These are phyloP conservation scores for Mollisiaceae sp. DNA, from an alignment of 2,329 filamentous ascomycete species.

Conservation along the genomic window DNA sequence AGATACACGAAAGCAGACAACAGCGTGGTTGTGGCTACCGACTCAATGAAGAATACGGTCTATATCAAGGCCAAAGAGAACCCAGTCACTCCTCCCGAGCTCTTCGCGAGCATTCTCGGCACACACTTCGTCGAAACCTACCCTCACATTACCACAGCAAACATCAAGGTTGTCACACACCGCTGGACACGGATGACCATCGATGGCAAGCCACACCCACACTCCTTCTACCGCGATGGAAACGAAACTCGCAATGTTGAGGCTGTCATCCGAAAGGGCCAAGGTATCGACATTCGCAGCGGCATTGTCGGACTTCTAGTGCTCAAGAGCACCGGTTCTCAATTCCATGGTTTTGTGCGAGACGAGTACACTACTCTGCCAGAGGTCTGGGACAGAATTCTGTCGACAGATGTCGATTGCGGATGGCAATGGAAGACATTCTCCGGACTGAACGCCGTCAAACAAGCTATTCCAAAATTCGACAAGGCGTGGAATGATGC, in stretches of 20 bases:
- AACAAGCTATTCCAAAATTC: constrained; percentile 68
- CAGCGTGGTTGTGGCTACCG: constrained; percentile 91
- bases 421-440: constrained; percentile 86
- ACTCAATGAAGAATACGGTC: constrained; percentile 97
- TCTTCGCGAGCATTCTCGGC: constrained; percentile 84
- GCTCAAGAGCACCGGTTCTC: constrained; percentile 94
- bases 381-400: constrained; percentile 93
- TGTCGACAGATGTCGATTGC: constrained; percentile 90
- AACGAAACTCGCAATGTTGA: constrained; percentile 86
- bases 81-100: constrained; percentile 89
- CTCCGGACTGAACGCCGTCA: constrained; percentile 68
- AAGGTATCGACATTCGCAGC: constrained; percentile 77
- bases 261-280: constrained; percentile 67
- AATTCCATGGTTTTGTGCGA: constrained; percentile 91
- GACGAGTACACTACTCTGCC: constrained; percentile 92
- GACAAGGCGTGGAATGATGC: constrained; percentile 79
- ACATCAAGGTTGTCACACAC: constrained; percentile 82
- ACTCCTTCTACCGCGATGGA: constrained; percentile 92
- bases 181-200: constrained; percentile 90
- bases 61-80: constrained; percentile 95
- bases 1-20: constrained; percentile 96
- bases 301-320: constrained; percentile 83
- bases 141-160: constrained; percentile 82
- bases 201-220: constrained; percentile 88
- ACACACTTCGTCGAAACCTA: constrained; percentile 90